Evolutionary conservation across 164 flowering plant genomes (phyloP).

Genomic region (Nelumbo lutea): DNA sequence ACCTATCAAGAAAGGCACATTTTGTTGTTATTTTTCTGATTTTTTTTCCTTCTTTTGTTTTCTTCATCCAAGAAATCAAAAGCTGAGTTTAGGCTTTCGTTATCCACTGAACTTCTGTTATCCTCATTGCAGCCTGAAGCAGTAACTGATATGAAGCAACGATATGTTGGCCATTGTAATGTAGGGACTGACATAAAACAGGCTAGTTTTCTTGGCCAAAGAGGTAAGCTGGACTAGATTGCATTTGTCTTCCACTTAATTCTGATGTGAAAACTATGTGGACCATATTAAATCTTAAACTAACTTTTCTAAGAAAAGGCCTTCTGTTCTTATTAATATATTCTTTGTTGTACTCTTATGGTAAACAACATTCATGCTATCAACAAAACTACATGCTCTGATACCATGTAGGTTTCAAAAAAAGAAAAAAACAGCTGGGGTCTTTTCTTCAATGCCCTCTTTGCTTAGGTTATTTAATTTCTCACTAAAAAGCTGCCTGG

Average conservation of each 20-base stretch:
- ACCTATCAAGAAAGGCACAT: no score
- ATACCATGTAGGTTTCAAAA: no score
- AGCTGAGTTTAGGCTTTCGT: not conserved
- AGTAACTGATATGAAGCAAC: conserved; percentile 77
- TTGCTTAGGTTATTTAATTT: no score
- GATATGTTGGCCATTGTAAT: conserved; percentile 95
- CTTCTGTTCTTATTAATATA: no score
- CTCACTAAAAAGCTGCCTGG: no score
- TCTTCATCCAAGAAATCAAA: no score
- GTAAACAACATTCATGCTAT: no score
- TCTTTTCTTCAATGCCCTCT: no score
- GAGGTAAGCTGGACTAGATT: conserved; percentile 39
- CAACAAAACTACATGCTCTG: no score
- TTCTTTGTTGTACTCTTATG: no score
- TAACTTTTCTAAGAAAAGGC: no score
- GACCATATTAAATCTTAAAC: not conserved
- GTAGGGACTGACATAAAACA: conserved; percentile 97
- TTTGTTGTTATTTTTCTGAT: not conserved
- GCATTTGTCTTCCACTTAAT: not conserved
- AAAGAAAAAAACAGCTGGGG: no score
- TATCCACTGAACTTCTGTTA: conserved; percentile 4
- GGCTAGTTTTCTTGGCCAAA: conserved; percentile 90
- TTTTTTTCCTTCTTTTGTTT: not conserved
- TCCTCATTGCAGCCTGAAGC: conserved; percentile 62
- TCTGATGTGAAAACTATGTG: not conserved